Evolutionary conservation across 164 flowering plant genomes (phyloP).

Genomic region (Magnolia kwangsiensis): DNA sequence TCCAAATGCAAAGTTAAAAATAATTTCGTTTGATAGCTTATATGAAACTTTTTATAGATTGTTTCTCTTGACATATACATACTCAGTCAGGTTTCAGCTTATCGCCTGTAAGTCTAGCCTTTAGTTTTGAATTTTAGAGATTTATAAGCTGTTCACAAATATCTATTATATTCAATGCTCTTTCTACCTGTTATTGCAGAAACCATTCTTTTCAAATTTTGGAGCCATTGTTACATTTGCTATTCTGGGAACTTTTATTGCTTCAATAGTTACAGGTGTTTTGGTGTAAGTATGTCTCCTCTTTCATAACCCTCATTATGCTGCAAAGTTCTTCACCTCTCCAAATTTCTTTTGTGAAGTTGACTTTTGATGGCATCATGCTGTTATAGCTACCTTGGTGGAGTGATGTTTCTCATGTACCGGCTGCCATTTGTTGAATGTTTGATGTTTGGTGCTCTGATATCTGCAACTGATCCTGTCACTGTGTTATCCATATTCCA

Average conservation of each 20-base stretch:
- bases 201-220: slow-evolving; percentile 96
- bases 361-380: neutral
- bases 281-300: slow-evolving; percentile 60
- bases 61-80: slow-evolving; percentile 57
- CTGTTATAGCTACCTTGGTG: slow-evolving; percentile 86
- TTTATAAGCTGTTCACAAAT: neutral
- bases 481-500: slow-evolving; percentile 97
- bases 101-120: slow-evolving; percentile 67
- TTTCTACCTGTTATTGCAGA: slow-evolving; percentile 40
- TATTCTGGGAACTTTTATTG: slow-evolving; percentile 81
- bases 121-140: neutral
- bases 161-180: neutral
- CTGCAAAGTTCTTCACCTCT: neutral
- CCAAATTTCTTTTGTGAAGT: neutral
- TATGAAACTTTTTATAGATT: neutral
- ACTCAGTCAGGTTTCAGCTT: slow-evolving; percentile 98
- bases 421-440: slow-evolving; percentile 92
- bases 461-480: slow-evolving; percentile 99
- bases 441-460: slow-evolving; percentile 97
- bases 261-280: slow-evolving; percentile 86
- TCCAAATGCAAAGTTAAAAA: no score
- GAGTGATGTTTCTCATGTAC: slow-evolving; percentile 77
- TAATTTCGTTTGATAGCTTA: neutral
- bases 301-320: neutral
- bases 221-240: slow-evolving; percentile 99